Conservation (phyloP, 352 stramenopile species). For the Globisporangium cylindrosporum region DNA sequence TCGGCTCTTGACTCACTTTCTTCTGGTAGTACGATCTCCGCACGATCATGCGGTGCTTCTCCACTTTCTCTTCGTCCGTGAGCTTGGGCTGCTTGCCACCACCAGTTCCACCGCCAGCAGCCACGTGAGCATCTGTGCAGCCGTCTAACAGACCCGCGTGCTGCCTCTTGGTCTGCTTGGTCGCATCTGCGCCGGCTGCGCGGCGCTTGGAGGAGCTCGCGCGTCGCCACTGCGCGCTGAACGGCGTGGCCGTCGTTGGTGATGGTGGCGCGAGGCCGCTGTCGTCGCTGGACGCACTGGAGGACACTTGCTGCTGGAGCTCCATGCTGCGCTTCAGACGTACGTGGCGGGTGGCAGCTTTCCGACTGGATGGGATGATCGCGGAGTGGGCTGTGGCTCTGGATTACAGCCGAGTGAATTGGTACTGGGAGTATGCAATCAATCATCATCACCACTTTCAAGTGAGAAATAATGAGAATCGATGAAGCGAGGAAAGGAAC, state of each 20-base stretch:
- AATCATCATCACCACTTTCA: background rate
- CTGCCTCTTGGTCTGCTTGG: background rate
- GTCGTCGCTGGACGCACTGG: conserved; percentile 1
- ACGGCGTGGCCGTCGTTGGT: background rate
- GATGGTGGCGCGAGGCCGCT: background rate
- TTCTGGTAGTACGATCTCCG: conserved; percentile 41
- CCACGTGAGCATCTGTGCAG: background rate
- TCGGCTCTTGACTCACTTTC: conserved; percentile 15
- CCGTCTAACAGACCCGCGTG: background rate
- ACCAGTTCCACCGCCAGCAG: background rate
- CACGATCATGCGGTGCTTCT: conserved; percentile 55
- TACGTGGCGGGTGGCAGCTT: background rate
- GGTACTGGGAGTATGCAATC: background rate
- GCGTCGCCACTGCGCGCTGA: conserved; percentile 13
- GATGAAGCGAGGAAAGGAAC: background rate
- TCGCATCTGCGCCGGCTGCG: background rate
- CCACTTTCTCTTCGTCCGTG: conserved; percentile 36
- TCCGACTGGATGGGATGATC: background rate
- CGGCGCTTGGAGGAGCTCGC: conserved; percentile 4
- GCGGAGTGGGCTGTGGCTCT: background rate
- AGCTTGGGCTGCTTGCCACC: conserved; percentile 15
- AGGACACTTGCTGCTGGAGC: background rate
- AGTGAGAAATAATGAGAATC: background rate
- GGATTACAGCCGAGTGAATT: background rate
- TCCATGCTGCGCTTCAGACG: background rate